A percentile compares a stretch with the other conserved stretches of the same genome.
phyloP scores from a whole-genome alignment of 495 filamentous ascomycete genomes.

The Elaphomyces granulatus region DNA sequence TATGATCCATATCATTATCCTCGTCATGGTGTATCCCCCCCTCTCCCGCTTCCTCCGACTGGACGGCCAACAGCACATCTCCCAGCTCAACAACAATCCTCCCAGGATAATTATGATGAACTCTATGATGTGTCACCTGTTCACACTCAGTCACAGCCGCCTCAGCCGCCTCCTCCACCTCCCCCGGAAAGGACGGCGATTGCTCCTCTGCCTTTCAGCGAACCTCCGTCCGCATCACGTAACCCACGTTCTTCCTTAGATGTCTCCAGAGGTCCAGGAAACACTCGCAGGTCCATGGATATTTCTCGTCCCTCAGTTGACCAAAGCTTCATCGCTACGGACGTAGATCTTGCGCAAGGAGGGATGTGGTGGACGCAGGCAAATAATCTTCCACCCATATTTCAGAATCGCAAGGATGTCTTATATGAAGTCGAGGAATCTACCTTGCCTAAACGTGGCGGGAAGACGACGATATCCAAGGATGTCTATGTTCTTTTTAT shows the following conservation, averaged over 20 bases:
- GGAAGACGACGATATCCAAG: conserved; percentile 55
- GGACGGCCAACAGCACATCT: conserved; percentile 9
- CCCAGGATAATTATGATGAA: conserved; percentile 30
- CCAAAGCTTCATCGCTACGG: conserved; percentile 67
- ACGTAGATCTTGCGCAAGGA: conserved; percentile 59
- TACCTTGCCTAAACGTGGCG: conserved; percentile 48
- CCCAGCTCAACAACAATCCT: conserved; percentile 18
- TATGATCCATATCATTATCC: conserved; percentile 65
- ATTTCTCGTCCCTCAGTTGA: conserved; percentile 50
- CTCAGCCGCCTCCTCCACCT: conserved; percentile 2
- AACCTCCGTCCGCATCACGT: conserved; percentile 29
- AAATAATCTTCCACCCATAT: conserved; percentile 54
- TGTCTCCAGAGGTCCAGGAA: conserved; percentile 35
- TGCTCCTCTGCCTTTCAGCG: conserved; percentile 21
- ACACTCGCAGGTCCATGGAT: conserved; percentile 60
- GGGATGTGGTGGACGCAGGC: conserved; percentile 76
- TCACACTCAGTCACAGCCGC: conserved; percentile 17
- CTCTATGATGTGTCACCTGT: conserved; percentile 41
- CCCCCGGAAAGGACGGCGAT: conserved; percentile 28
- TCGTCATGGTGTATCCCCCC: conserved; percentile 14
- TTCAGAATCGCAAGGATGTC: conserved; percentile 73
- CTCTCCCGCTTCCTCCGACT: conserved; percentile 12
- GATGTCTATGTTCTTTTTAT: conserved; percentile 77
- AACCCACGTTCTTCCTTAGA: conserved; percentile 56
- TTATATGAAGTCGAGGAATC: conserved; percentile 74